Evolutionary conservation across 352 stramenopile species (phyloP).

Genomic region (Phytophthora europaea): DNA sequence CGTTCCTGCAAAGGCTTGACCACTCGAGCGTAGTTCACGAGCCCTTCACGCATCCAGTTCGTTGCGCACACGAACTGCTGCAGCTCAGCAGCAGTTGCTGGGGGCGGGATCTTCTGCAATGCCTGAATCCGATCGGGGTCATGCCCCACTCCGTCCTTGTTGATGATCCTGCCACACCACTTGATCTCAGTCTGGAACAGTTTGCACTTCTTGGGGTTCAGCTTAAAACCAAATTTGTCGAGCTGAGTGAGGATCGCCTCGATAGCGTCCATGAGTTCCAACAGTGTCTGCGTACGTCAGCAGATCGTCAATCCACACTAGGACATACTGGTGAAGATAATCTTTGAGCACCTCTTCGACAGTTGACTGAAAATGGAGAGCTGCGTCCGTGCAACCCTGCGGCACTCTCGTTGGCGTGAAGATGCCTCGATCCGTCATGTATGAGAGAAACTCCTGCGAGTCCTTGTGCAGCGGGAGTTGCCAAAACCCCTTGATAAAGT

Average conservation of each 20-base stretch:
- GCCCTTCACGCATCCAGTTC: constrained; percentile 30
- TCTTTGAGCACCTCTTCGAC: constrained; percentile 9
- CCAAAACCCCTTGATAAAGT: constrained; percentile 39
- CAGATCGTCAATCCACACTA: constrained; percentile 46
- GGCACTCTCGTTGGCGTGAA: constrained; percentile 26
- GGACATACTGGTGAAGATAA: constrained; percentile 9
- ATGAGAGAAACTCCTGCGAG: constrained; percentile 25
- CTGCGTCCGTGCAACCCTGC: constrained; percentile 12
- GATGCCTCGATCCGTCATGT: constrained; percentile 32
- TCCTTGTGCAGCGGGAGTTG: constrained; percentile 26
- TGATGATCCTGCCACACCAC: constrained; percentile 30
- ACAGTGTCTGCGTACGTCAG: constrained; percentile 18
- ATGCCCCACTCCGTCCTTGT: constrained; percentile 8
- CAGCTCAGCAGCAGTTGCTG: constrained; percentile 18
- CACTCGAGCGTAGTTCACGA: constrained; percentile 30
- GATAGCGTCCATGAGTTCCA: constrained; percentile 18
- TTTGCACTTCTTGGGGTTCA: constrained; percentile 27
- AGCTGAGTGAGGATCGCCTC: constrained; percentile 15
- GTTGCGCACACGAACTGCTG: constrained; percentile 34
- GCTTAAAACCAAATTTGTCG: constrained; percentile 12
- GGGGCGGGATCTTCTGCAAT: neutral
- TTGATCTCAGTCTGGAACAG: constrained; percentile 18
- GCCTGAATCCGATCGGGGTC: constrained; percentile 19
- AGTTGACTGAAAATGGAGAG: constrained; percentile 23
- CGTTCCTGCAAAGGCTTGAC: constrained; percentile 18